phyloP scores from a whole-genome alignment of 2,329 filamentous ascomycete genomes.

The Cytospora chrysosperma region DNA sequence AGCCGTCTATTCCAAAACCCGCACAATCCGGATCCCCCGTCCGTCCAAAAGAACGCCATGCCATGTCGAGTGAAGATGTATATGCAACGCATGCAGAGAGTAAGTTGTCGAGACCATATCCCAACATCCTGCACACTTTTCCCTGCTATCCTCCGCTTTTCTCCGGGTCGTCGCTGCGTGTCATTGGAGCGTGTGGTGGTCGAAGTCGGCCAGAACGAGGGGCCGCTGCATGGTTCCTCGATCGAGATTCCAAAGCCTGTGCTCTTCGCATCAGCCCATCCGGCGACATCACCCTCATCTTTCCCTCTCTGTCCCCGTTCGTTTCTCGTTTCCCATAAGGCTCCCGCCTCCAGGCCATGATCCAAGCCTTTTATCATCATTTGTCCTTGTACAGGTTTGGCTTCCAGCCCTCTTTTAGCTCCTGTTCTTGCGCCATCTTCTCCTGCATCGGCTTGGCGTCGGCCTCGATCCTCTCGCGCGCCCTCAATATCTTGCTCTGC shows the following conservation, averaged over 20 bases:
- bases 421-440: constrained; percentile 71
- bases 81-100: constrained; percentile 16
- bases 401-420: constrained; percentile 83
- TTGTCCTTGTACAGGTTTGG: constrained; percentile 92
- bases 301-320: not conserved
- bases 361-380: constrained; percentile 38
- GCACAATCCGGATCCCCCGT: constrained; percentile 1
- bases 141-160: not conserved
- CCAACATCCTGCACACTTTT: not conserved
- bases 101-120: not conserved
- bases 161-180: not conserved
- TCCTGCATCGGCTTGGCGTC: constrained; percentile 74
- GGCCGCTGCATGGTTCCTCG: not conserved
- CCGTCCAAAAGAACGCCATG: constrained; percentile 22
- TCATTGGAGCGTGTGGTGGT: not conserved
- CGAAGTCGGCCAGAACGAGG: not conserved
- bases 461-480: constrained; percentile 86
- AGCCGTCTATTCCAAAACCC: constrained; percentile 6
- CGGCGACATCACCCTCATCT: not conserved
- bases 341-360: not conserved
- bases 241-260: not conserved
- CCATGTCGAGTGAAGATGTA: constrained; percentile 25
- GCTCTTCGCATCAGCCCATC: not conserved
- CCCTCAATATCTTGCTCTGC: constrained; percentile 92
- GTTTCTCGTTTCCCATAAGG: not conserved